These are phyloP conservation scores for Xenoacremonium recifei DNA, from an alignment of 2,329 filamentous ascomycete genomes.

Conservation along the genomic window DNA sequence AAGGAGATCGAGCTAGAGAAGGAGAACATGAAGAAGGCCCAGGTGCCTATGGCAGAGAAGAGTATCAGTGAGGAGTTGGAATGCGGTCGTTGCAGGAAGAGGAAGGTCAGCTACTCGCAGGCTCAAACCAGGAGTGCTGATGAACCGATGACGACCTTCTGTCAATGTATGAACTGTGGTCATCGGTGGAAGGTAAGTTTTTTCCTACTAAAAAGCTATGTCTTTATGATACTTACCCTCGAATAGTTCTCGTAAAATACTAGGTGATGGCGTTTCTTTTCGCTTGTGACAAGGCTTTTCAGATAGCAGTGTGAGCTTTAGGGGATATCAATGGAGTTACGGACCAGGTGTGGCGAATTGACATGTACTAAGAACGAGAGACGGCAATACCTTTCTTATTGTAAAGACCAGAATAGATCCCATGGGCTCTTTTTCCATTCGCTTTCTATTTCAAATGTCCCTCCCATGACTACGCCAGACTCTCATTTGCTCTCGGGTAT, in stretches of 20 bases:
- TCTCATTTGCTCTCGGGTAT: slow-evolving; percentile 29
- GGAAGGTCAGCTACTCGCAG: slow-evolving; percentile 93
- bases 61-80: slow-evolving; percentile 84
- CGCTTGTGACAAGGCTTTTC: slow-evolving; percentile 10
- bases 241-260: slow-evolving; percentile 22
- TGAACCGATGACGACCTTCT: slow-evolving; percentile 84
- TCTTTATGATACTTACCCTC: slow-evolving; percentile 8
- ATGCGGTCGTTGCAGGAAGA: slow-evolving; percentile 89
- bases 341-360: slow-evolving; percentile 23
- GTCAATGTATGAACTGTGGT: slow-evolving; percentile 68
- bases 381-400: slow-evolving; percentile 18
- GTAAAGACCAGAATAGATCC: not conserved
- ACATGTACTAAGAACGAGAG: slow-evolving; percentile 23
- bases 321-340: slow-evolving; percentile 23
- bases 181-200: slow-evolving; percentile 68
- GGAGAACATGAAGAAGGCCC: slow-evolving; percentile 96
- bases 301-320: slow-evolving; percentile 11
- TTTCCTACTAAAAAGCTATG: no score
- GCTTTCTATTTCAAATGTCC: not conserved
- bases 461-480: not conserved
- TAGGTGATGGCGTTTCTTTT: slow-evolving; percentile 18
- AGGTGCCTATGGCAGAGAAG: slow-evolving; percentile 90
- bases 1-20: slow-evolving; percentile 75
- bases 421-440: not conserved
- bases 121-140: slow-evolving; percentile 94